Percentiles rank a stretch among this genome's conserved stretches.
These are phyloP conservation scores for Amphicarpaea edgeworthii DNA, from an alignment of 306 rosid genomes.

Conservation along the genomic window DNA sequence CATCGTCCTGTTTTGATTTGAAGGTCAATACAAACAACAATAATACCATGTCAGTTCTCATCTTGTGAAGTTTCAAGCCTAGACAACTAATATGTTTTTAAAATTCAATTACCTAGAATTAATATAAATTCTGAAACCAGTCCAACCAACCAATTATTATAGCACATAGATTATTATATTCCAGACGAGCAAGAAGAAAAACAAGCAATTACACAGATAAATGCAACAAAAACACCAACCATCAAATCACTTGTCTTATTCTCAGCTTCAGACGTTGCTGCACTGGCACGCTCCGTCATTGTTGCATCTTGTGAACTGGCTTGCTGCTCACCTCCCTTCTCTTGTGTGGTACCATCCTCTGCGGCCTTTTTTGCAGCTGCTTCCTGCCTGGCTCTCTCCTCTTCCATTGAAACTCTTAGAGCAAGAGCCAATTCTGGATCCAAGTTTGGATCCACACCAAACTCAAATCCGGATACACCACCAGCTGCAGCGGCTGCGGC, in stretches of 20 bases:
- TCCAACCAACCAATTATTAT: slow-evolving; percentile 23
- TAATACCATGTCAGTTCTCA: slow-evolving; percentile 22
- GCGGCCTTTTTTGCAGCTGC: slow-evolving; percentile 98
- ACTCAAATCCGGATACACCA: slow-evolving; percentile 91
- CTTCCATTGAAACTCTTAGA: slow-evolving; percentile 99
- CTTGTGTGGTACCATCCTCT: slow-evolving; percentile 80
- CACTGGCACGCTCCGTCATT: slow-evolving; percentile 79
- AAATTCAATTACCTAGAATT: slow-evolving; percentile 22
- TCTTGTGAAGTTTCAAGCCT: slow-evolving; percentile 35
- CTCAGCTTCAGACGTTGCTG: slow-evolving; percentile 68
- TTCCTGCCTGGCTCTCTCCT: slow-evolving; percentile 99
- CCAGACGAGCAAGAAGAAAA: background rate
- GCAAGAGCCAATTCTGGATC: slow-evolving; percentile 99
- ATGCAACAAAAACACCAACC: slow-evolving; percentile 47
- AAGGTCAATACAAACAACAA: slow-evolving; percentile 37
- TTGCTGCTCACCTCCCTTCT: slow-evolving; percentile 77
- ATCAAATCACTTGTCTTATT: slow-evolving; percentile 76
- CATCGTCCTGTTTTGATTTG: slow-evolving; percentile 60
- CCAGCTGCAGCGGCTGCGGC: slow-evolving; percentile 96
- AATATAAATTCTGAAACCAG: slow-evolving; percentile 1
- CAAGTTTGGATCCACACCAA: slow-evolving; percentile 98
- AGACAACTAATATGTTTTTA: background rate
- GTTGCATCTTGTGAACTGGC: slow-evolving; percentile 90
- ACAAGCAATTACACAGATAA: slow-evolving; percentile 6
- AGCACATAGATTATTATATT: slow-evolving; percentile 16